phyloP scores from a whole-genome alignment of 208 protist genomes.

The Trypanosoma cruzi region DNA sequence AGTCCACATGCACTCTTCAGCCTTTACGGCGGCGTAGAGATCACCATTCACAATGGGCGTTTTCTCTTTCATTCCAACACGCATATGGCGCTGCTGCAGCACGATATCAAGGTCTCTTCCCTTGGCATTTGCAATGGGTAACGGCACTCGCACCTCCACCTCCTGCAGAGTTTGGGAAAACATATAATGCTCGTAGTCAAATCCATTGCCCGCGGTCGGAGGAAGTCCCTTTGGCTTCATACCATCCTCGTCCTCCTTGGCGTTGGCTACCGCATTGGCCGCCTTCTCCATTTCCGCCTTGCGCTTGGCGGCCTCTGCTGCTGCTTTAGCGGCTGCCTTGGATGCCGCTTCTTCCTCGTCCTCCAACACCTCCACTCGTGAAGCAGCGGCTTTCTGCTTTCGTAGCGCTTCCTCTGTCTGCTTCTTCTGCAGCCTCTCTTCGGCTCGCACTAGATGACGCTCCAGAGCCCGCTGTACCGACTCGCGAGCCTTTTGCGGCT shows the following conservation, averaged over 20 bases:
- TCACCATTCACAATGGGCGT: slow-evolving; percentile 84
- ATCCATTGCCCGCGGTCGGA: slow-evolving; percentile 86
- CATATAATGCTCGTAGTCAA: slow-evolving; percentile 87
- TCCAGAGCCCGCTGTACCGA: slow-evolving; percentile 60
- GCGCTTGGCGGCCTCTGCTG: slow-evolving; percentile 45
- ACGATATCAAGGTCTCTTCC: slow-evolving; percentile 82
- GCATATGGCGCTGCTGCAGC: slow-evolving; percentile 66
- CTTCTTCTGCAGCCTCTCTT: slow-evolving; percentile 33
- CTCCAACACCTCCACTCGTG: slow-evolving; percentile 79
- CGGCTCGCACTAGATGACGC: slow-evolving; percentile 54
- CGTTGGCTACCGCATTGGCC: slow-evolving; percentile 45
- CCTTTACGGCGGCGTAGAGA: slow-evolving; percentile 65
- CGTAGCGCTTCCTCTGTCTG: slow-evolving; percentile 9
- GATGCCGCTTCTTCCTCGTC: slow-evolving; percentile 71
- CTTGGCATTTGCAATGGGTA: slow-evolving; percentile 61
- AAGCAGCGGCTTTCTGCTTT: slow-evolving; percentile 34
- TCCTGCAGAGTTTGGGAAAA: slow-evolving; percentile 91
- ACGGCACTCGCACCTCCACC: slow-evolving; percentile 86
- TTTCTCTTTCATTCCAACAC: slow-evolving; percentile 85
- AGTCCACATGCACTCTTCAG: slow-evolving; percentile 93
- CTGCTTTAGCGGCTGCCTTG: slow-evolving; percentile 37
- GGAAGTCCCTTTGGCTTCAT: slow-evolving; percentile 85
- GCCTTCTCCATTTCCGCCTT: slow-evolving; percentile 60
- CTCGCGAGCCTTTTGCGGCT: slow-evolving; percentile 62
- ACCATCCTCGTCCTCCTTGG: slow-evolving; percentile 43